A percentile compares a stretch with the other conserved stretches of the same genome.
Evolutionary conservation across 1,284 basidiomycete species (phyloP).

Genomic region (Xerocomus amazonicus): DNA sequence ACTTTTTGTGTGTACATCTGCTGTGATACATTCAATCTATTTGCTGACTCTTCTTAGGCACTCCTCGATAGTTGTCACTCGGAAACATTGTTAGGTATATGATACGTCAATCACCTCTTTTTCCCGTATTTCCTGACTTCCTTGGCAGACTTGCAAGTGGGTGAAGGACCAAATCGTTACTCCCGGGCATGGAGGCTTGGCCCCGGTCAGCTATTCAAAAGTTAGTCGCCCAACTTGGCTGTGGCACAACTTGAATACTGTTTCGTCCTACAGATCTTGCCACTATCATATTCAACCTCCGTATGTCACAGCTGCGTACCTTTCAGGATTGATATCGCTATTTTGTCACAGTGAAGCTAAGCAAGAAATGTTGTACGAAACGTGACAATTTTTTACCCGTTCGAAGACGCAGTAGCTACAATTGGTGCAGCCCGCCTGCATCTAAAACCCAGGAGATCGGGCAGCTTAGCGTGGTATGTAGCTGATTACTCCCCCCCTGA

Average conservation of each 20-base stretch:
- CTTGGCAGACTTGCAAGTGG: constrained; percentile 18
- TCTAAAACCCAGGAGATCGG: constrained; percentile 6
- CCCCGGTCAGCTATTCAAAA: constrained; percentile 18
- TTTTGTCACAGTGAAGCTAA: constrained; percentile 10
- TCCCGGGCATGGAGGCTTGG: constrained; percentile 16
- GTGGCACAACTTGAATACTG: neutral
- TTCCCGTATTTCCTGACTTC: neutral
- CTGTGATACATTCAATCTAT: neutral
- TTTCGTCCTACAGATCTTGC: constrained; percentile 7
- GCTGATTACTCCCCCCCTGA: neutral
- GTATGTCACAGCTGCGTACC: constrained; percentile 8
- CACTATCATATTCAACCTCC: constrained; percentile 1
- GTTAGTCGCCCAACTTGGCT: constrained; percentile 1
- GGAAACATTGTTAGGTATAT: constrained; percentile 26
- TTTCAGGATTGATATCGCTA: neutral
- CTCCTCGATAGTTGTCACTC: constrained; percentile 34
- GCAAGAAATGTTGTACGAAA: neutral
- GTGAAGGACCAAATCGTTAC: constrained; percentile 15
- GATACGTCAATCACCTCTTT: neutral
- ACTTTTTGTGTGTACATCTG: constrained; percentile 17
- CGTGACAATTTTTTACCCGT: neutral
- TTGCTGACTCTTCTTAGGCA: constrained; percentile 14
- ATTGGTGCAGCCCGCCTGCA: constrained; percentile 4
- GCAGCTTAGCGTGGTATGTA: constrained; percentile 22
- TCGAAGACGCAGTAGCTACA: constrained; percentile 6